Evolutionary conservation across 2,329 filamentous ascomycete genomes (phyloP).

Genomic region (Pestalotiopsis sp.): DNA sequence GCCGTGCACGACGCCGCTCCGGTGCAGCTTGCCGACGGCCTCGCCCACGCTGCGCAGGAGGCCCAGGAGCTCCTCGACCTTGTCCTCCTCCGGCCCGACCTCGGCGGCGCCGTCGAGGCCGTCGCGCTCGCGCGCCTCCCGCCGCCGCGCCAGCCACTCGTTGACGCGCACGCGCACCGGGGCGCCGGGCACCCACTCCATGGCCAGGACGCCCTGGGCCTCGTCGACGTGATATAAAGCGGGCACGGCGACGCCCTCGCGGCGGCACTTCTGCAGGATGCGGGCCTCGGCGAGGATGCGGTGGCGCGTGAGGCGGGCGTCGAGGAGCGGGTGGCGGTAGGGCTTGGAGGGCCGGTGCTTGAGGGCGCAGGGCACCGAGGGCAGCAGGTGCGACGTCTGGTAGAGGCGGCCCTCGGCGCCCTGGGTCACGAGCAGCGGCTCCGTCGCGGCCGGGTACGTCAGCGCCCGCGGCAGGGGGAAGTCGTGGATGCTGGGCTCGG

Average conservation of each 20-base stretch:
- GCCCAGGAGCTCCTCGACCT: slow-evolving; percentile 55
- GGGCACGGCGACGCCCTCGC: slow-evolving; percentile 81
- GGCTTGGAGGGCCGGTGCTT: slow-evolving; percentile 92
- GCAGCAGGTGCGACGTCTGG: slow-evolving; percentile 77
- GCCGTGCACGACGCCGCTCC: slow-evolving; percentile 85
- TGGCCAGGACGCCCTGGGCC: slow-evolving; percentile 71
- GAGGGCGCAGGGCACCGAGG: slow-evolving; percentile 72
- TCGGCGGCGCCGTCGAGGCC: slow-evolving; percentile 10
- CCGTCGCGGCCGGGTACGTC: slow-evolving; percentile 58
- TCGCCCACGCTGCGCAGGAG: slow-evolving; percentile 73
- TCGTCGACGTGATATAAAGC: slow-evolving; percentile 73
- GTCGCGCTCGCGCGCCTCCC: slow-evolving; percentile 9
- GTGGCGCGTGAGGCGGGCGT: slow-evolving; percentile 82
- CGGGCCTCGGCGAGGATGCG: slow-evolving; percentile 88
- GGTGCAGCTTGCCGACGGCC: slow-evolving; percentile 77
- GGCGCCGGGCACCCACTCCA: slow-evolving; percentile 81
- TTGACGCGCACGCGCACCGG: slow-evolving; percentile 74
- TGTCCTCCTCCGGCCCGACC: slow-evolving; percentile 34
- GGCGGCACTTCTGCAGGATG: slow-evolving; percentile 76
- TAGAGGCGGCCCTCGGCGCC: slow-evolving; percentile 96
- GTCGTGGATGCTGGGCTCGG: slow-evolving; percentile 13
- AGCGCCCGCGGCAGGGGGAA: slow-evolving; percentile 67
- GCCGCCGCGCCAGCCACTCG: slow-evolving; percentile 60
- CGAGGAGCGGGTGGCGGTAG: slow-evolving; percentile 89
- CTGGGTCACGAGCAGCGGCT: slow-evolving; percentile 78